Evolutionary conservation across 1,284 basidiomycete species (phyloP).

Genomic region (Cutaneotrichosporon mucoides): DNA sequence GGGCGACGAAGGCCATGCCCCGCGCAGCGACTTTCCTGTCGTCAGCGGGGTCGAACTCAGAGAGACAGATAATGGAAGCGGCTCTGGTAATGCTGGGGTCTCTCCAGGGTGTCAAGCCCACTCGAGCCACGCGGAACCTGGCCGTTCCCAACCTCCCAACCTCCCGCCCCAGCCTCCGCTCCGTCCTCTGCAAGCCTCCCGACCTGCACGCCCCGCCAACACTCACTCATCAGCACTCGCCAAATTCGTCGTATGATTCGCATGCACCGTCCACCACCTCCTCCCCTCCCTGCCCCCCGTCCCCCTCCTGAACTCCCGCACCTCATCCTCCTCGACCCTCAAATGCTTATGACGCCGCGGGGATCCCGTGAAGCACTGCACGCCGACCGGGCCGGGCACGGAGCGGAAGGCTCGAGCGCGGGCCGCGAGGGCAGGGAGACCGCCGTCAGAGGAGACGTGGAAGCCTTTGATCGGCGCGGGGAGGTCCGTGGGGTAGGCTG

Average conservation of each 20-base stretch:
- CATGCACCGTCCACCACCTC: conserved; percentile 12
- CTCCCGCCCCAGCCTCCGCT: too few relatives aligned
- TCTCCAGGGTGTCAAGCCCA: too few relatives aligned
- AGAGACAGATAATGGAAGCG: too few relatives aligned
- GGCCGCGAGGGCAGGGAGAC: background rate
- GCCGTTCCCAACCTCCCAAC: too few relatives aligned
- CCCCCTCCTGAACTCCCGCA: background rate
- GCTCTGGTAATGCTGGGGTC: too few relatives aligned
- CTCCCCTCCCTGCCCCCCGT: background rate
- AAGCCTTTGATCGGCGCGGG: conserved; percentile 12
- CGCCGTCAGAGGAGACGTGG: conserved; percentile 15
- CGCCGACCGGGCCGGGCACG: background rate
- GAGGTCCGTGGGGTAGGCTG: background rate
- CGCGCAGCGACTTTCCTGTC: background rate
- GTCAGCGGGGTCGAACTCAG: background rate
- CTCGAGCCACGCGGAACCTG: too few relatives aligned
- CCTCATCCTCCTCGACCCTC: background rate
- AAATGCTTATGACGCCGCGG: background rate
- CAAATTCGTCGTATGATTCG: conserved; percentile 15
- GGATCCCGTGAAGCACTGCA: conserved; percentile 9
- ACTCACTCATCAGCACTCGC: conserved; percentile 2
- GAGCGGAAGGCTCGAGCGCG: background rate
- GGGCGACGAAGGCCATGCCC: background rate
- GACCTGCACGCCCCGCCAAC: background rate
- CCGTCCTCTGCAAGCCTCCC: too few relatives aligned